Evolutionary conservation across 305 asterid genomes (phyloP).

Genomic region (Coffea humblotiana): DNA sequence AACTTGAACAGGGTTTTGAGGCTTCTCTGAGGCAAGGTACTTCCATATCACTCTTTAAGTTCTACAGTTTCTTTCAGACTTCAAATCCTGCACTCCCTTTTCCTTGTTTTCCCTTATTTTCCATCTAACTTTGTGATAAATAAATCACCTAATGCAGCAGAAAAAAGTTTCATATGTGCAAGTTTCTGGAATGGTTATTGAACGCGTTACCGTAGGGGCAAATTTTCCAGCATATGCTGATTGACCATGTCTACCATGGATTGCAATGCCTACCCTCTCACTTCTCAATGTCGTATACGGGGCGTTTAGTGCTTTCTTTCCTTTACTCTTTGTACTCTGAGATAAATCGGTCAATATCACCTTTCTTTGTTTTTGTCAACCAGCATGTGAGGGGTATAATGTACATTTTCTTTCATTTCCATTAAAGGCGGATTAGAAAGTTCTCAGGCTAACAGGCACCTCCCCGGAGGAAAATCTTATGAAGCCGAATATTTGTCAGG

Average conservation of each 20-base stretch:
- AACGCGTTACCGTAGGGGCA: conserved; percentile 9
- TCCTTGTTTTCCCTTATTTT: background rate
- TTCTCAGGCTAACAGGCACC: background rate
- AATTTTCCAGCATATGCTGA: background rate
- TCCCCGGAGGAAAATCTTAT: background rate
- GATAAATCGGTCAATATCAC: background rate
- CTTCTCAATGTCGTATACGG: background rate
- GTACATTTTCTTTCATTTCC: background rate
- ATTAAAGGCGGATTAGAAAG: background rate
- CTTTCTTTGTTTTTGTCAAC: background rate
- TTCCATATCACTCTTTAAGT: conserved; percentile 38
- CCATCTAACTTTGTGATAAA: background rate
- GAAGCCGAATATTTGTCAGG: background rate
- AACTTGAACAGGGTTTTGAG: conserved; percentile 55
- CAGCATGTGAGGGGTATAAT: background rate
- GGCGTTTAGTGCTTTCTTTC: background rate
- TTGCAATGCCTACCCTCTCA: conserved; percentile 21
- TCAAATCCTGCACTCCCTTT: background rate
- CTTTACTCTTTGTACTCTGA: background rate
- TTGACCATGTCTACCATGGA: conserved; percentile 50
- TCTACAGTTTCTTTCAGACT: background rate
- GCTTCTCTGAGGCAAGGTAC: conserved; percentile 55
- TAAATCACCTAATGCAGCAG: conserved; percentile 4
- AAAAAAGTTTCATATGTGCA: conserved; percentile 12
- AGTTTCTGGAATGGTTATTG: conserved; percentile 34